Evolutionary conservation across 179 eudicot genomes (phyloP), one percentile per base, ranked within the genome.

Genomic region (Spinacia oleracea): DNA sequence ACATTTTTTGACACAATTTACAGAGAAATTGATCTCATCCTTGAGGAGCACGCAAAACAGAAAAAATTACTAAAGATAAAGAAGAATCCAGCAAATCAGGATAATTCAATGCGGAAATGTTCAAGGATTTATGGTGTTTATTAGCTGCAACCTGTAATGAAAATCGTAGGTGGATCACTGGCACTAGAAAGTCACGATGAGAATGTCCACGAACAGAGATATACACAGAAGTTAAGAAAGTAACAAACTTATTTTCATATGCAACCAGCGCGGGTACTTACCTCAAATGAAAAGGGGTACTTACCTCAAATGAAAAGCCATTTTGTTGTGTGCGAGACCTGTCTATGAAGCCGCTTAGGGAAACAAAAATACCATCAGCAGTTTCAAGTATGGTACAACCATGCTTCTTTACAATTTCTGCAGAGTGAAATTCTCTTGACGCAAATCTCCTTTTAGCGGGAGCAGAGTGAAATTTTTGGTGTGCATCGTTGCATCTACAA

Each of bases 221-320:
- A 55, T 0, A 3, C 4, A 60, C 31, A 2, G 12, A 60, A 60
- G 25, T 4, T 38, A 38, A 38, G 6, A 6, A 60, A 23, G 32
- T 32, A 16, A 31, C 42, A 25, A 60, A 14, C 43, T 64, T 32
- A 15, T 34, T 32, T 38, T 31, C 4, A 5, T 42, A 42, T 42
- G 72, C 18, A 42, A 50, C 72, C 6, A 34, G 18, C 48, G 46
- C 11, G 0, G 25, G n/a, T 21, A 74, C 72, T 58, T 79, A 91
- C 98, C 87, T 89, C 84, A 25, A 80, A 48, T 0, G 92, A 62
- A 85, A 87, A 59, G 20, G 0, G 25, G n/a, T 21, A 74, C 72
- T 58, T 79, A 91, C 98, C 87, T 89, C 84, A 25, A 80, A 48
- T 0, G 92, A 62, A 85, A 87, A 93, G 74, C 94, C 93, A 85